Evolutionary conservation across 2,329 filamentous ascomycete genomes (phyloP), one percentile per base, ranked within the genome.

Genomic region (Calonectria honghensis): DNA sequence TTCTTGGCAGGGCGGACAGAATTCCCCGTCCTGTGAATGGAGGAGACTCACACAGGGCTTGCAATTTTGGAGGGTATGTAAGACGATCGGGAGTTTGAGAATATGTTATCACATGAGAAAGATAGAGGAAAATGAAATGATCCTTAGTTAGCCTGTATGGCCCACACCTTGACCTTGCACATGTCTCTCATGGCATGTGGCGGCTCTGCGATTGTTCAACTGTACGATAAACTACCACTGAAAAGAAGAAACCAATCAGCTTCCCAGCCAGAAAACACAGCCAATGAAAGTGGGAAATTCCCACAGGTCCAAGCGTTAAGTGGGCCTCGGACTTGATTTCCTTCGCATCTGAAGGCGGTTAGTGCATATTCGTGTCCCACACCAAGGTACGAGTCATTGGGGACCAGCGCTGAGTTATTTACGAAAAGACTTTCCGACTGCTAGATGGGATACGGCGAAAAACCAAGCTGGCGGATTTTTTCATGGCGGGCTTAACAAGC

Each of bases 301-400:
- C 1, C 0, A 3, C 1, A 20, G 35, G 35, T 10, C 57, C 7
- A 41, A 61, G 35, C 35, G 57, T 41, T 29, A 20, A 4, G 24
- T 63, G 57, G 61, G 27, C 9, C 61, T 65, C 61, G 61, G 61
- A 65, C 61, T 65, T 65, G 61, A 6, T 32, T 65, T 50, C 61
- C 61, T 50, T 65, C 5, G 5, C 4, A 18, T 50, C 61, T 4
- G 4, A 24, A 48, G 32, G 24, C 0, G 41, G 61, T 48, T 65
- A 65, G 61, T 24, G 45, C 45, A 11, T 7, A 48, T 1, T 48
- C 7, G 16, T 20, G 39, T 41, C 20, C 6, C 18, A n/a, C 41
- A 6, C 7, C 2, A 11, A 48, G 20, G 20, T 3, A 48, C 41
- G 45, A 48, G 41, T 24, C 41, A 48, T 48, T 9, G n/a, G 10